Conservation (phyloP, 257 asterid genomes). For the Solanum corneliomulleri region DNA sequence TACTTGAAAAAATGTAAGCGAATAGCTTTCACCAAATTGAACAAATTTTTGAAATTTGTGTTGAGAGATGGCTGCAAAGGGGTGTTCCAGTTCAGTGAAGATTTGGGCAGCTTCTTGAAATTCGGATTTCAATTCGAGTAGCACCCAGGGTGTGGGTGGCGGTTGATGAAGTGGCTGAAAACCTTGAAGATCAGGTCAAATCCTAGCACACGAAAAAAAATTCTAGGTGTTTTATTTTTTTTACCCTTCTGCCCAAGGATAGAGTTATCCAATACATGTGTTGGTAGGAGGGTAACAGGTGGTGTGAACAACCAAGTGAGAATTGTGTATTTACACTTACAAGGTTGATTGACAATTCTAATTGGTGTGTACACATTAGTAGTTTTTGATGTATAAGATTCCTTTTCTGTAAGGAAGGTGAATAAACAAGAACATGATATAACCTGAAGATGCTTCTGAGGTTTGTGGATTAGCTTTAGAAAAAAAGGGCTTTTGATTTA, state of each 20-base stretch:
- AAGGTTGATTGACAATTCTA: neutral
- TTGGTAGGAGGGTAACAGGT: neutral
- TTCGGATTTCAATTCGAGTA: neutral
- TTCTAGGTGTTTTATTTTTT: neutral
- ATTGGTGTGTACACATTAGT: neutral
- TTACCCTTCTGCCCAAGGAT: neutral
- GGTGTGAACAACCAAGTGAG: neutral
- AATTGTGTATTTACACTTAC: neutral
- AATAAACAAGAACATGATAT: neutral
- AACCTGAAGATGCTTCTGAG: neutral
- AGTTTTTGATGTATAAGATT: neutral
- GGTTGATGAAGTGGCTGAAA: neutral
- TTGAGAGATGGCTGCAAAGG: neutral
- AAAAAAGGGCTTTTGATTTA: neutral
- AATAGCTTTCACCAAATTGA: neutral
- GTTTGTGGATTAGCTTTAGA: neutral
- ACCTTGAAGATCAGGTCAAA: neutral
- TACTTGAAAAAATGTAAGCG: neutral
- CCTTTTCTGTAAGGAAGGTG: neutral
- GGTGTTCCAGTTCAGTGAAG: neutral
- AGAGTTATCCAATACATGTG: neutral
- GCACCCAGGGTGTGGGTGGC: neutral
- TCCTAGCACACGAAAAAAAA: neutral
- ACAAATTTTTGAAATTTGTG: neutral
- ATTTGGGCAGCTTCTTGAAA: neutral